phyloP scores from a whole-genome alignment of 495 filamentous ascomycete genomes.

The Polyplosphaeria fusca region DNA sequence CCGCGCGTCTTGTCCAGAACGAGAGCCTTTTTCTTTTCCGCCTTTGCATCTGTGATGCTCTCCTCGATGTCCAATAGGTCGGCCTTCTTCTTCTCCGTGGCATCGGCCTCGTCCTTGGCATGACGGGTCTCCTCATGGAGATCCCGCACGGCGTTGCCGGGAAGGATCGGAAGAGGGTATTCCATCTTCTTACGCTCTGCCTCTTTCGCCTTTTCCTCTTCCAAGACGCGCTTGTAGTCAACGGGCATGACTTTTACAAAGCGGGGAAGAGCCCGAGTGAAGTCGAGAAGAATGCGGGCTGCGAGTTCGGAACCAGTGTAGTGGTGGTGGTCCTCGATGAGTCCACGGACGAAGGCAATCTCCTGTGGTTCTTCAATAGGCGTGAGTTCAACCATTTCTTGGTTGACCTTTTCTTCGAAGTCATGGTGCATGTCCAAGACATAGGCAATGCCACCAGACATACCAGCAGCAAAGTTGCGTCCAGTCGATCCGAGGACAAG shows the following conservation, averaged over 20 bases:
- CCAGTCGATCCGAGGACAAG: conserved; percentile 86
- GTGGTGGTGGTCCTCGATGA: conserved; percentile 98
- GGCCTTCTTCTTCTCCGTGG: conserved; percentile 61
- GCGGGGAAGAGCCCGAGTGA: conserved; percentile 84
- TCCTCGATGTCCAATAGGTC: conserved; percentile 95
- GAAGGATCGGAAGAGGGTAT: conserved; percentile 76
- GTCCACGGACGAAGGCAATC: conserved; percentile 87
- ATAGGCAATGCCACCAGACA: conserved; percentile 99
- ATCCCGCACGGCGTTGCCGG: conserved; percentile 53
- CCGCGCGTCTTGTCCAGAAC: conserved; percentile 97
- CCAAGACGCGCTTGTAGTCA: conserved; percentile 94
- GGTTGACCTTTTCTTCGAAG: conserved; percentile 93
- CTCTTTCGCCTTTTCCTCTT: conserved; percentile 80
- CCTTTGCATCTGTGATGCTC: conserved; percentile 77
- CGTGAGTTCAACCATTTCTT: conserved; percentile 96
- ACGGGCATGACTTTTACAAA: conserved; percentile 94
- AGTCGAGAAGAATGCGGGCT: conserved; percentile 94
- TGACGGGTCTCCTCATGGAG: conserved; percentile 57
- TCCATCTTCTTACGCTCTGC: conserved; percentile 80
- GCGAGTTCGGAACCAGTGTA: conserved; percentile 98
- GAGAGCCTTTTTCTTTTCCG: conserved; percentile 91
- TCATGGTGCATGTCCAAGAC: conserved; percentile 89
- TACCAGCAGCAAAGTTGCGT: conserved; percentile 99
- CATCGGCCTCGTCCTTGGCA: conserved; percentile 56
- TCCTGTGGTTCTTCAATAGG: conserved; percentile 83